Conservation (phyloP, 805 yeast species). For the Saccharomycopsis malanga region DNA sequence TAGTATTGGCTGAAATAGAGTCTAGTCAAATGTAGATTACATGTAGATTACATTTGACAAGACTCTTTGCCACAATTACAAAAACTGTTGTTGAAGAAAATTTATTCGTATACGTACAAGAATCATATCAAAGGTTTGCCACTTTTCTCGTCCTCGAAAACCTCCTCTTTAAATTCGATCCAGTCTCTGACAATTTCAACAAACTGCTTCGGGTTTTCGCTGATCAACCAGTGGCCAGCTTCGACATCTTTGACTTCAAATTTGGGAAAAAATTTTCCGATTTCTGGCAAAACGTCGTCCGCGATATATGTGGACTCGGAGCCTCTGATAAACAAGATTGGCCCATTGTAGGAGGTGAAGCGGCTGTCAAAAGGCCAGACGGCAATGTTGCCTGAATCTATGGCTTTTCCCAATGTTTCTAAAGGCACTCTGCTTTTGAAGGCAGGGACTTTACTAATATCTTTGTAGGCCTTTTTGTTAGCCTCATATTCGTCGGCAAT, state of each 20-base stretch:
- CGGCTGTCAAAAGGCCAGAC: constrained; percentile 68
- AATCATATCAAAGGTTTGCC: neutral
- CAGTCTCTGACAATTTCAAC: constrained; percentile 55
- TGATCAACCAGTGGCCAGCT: constrained; percentile 90
- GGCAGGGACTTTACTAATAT: constrained; percentile 19
- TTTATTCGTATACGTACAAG: too few species aligned
- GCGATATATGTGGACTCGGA: constrained; percentile 68
- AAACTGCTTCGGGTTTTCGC: constrained; percentile 79
- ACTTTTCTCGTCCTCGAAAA: constrained; percentile 6
- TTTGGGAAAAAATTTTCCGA: constrained; percentile 71
- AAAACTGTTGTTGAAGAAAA: too few species aligned
- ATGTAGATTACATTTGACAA: too few species aligned
- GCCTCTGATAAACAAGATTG: constrained; percentile 76
- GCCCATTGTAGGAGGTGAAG: constrained; percentile 54
- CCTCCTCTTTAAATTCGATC: constrained; percentile 34
- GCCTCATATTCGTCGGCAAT: constrained; percentile 25
- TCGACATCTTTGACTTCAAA: constrained; percentile 70
- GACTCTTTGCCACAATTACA: too few species aligned
- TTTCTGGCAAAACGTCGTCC: constrained; percentile 68
- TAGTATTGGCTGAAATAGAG: too few species aligned
- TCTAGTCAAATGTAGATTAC: too few species aligned
- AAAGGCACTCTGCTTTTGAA: constrained; percentile 60
- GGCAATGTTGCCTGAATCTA: constrained; percentile 61
- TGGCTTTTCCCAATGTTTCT: constrained; percentile 53
- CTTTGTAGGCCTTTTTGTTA: constrained; percentile 29